A percentile compares a stretch with the other conserved stretches of the same genome.
These are phyloP conservation scores for Musa schizocarpa DNA, from an alignment of 176 grass and related monocot species.

Conservation along the genomic window DNA sequence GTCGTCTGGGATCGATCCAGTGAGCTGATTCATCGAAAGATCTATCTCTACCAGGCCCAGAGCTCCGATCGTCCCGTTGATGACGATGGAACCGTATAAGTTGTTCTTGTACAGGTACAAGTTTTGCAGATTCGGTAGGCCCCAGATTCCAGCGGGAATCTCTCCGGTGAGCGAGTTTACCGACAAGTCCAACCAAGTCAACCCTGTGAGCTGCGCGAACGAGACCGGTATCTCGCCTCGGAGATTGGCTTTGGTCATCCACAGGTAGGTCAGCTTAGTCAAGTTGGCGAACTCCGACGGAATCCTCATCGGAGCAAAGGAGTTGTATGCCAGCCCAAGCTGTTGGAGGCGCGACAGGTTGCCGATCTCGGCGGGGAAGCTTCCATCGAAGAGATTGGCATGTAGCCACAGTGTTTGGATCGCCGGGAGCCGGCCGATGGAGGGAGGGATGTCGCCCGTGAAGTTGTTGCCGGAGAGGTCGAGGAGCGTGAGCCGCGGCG, in stretches of 20 bases:
- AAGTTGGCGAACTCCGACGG: slow-evolving; percentile 11
- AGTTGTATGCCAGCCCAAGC: neutral
- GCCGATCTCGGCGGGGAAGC: slow-evolving; percentile 6
- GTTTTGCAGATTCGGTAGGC: neutral
- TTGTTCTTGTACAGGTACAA: neutral
- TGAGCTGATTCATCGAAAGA: slow-evolving; percentile 13
- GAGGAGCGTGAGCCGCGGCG: slow-evolving; percentile 9
- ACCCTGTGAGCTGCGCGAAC: neutral
- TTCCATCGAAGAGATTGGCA: slow-evolving; percentile 11
- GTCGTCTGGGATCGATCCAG: slow-evolving; percentile 17
- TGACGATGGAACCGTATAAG: slow-evolving; percentile 3
- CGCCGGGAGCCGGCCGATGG: slow-evolving; percentile 19
- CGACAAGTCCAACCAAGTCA: neutral
- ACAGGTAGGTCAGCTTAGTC: neutral
- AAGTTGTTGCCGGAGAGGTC: slow-evolving; percentile 21
- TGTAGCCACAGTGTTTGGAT: neutral
- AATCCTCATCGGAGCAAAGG: neutral
- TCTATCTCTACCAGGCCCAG: slow-evolving; percentile 6
- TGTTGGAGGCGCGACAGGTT: neutral
- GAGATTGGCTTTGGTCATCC: neutral
- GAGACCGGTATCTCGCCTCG: slow-evolving; percentile 7
- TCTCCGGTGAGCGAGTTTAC: neutral
- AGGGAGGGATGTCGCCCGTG: slow-evolving; percentile 9
- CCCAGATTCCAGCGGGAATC: slow-evolving; percentile 11
- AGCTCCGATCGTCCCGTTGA: slow-evolving; percentile 11